phyloP scores from a whole-genome alignment of 2,329 filamentous ascomycete species.

The Arthrobotrys megalospora region DNA sequence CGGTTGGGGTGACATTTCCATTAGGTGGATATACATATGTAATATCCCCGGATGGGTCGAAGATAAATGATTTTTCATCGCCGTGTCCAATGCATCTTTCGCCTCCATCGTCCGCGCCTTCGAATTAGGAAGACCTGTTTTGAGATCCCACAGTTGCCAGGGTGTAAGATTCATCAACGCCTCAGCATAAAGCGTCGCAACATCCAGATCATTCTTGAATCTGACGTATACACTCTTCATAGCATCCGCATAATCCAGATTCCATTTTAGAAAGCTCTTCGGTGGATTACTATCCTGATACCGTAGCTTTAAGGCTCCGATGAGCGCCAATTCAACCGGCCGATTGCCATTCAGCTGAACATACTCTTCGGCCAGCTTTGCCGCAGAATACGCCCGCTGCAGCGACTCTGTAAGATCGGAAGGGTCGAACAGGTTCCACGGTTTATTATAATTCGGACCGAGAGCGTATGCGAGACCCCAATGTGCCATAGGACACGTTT shows the following conservation, averaged over 20 bases:
- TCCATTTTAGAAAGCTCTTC: conserved; percentile 73
- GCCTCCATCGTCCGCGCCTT: conserved; percentile 74
- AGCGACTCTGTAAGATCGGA: conserved; percentile 73
- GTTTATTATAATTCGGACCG: conserved; percentile 82
- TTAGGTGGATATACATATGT: conserved; percentile 83
- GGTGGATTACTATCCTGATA: conserved; percentile 71
- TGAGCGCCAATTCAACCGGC: conserved; percentile 75
- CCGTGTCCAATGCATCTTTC: conserved; percentile 74
- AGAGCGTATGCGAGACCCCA: conserved; percentile 81
- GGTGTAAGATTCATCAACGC: conserved; percentile 77
- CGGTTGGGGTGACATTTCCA: conserved; percentile 81
- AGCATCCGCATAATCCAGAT: conserved; percentile 74
- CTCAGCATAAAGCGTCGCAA: conserved; percentile 77
- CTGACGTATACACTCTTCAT: conserved; percentile 73
- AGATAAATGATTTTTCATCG: conserved; percentile 71
- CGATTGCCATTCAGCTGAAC: conserved; percentile 35
- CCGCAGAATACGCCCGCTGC: conserved; percentile 70
- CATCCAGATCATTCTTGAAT: conserved; percentile 74
- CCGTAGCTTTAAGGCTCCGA: conserved; percentile 75
- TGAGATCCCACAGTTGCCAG: conserved; percentile 76
- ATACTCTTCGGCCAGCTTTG: conserved; percentile 68
- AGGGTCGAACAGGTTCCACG: conserved; percentile 78
- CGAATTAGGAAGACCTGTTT: conserved; percentile 73
- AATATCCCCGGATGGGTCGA: conserved; percentile 78
- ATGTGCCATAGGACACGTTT: conserved; percentile 75